Evolutionary conservation across 306 rosid species (phyloP).

Genomic region (Geum urbanum): DNA sequence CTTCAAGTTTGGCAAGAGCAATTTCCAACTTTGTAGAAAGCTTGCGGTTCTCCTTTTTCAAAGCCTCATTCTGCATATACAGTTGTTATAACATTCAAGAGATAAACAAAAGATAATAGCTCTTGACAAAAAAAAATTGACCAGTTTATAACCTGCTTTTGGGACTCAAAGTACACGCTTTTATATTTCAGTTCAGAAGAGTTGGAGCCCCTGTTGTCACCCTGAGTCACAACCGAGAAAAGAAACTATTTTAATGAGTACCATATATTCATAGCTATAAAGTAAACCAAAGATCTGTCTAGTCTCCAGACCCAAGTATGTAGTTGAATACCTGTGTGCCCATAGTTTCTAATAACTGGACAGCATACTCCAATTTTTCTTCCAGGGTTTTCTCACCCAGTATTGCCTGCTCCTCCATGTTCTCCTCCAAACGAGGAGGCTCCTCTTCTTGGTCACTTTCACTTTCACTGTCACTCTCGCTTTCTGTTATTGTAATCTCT

Average conservation of each 20-base stretch:
- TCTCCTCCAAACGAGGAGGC: conserved; percentile 30
- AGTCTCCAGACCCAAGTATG: background rate
- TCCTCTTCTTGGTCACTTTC: conserved; percentile 40
- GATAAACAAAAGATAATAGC: background rate
- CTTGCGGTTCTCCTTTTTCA: conserved; percentile 40
- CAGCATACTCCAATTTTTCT: conserved; percentile 42
- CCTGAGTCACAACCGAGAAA: conserved; percentile 32
- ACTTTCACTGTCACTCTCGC: conserved; percentile 25
- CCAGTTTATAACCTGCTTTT: conserved; percentile 48
- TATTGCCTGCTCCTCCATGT: conserved; percentile 15
- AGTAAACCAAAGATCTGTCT: background rate
- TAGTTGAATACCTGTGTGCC: conserved; percentile 39
- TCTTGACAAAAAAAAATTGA: background rate
- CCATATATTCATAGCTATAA: background rate
- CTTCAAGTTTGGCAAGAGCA: conserved; percentile 57
- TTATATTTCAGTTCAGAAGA: conserved; percentile 27
- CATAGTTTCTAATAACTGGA: conserved; percentile 36
- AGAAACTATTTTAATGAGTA: background rate
- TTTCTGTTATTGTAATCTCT: conserved; percentile 25
- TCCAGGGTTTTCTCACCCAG: conserved; percentile 24
- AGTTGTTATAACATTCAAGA: background rate
- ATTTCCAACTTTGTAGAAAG: conserved; percentile 46
- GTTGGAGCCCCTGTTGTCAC: conserved; percentile 16
- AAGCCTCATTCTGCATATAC: conserved; percentile 47
- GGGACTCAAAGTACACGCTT: conserved; percentile 47